Base-by-base conservation (phyloP, 2,329 filamentous ascomycete species). In the Fusarium sp. region DNA sequence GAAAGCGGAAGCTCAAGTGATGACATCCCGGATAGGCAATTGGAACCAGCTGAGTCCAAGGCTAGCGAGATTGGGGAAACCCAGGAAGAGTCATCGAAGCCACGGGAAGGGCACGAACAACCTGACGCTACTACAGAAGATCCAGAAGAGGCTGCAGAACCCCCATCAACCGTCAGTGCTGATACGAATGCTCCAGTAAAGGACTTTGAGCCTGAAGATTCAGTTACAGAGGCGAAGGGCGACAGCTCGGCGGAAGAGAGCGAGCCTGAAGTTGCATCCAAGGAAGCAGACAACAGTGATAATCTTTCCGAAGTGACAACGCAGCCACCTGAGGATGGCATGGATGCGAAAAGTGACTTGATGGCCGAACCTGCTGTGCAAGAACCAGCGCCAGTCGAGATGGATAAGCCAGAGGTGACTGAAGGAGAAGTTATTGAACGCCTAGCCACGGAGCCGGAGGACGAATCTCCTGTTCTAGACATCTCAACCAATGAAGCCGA, bases 381-480 rank as follows among this genome's bases (percentile, higher is more conserved):
- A 36, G 61, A 70, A 36, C 33, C 65, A 33, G 22, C 24, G 7
- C 28, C 48, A 26, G 16, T 36, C 18, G 41, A 70, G 41, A 38
- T 36, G 31, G 66, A 51, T 6, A 31, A 58, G 24, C 24, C 53
- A 16, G 53, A 50, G 12, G 31, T 53, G 35, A 26, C 36, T 15
- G 35, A 54, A 50, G 61, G 55, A 47, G 57, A 68, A 36, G 58
- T 28, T 16, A 36, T 56, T 15, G 58, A 44, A 41, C n/a, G 56
- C 47, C 36, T 20, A 36, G 36, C 28, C 31, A 59, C 39, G 20
- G 44, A 70, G 44, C 26, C 39, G 26, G 36, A 55, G n/a, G 58
- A 66, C 26, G 65, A 74, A 22, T 9, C 31, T 28, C 39, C 31
- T 35, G 13, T 50, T n/a, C 31, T 65, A 28, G 74, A 72, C 10